phyloP scores from a whole-genome alignment of 129 eudicot species.

The Saussurea involucrata region DNA sequence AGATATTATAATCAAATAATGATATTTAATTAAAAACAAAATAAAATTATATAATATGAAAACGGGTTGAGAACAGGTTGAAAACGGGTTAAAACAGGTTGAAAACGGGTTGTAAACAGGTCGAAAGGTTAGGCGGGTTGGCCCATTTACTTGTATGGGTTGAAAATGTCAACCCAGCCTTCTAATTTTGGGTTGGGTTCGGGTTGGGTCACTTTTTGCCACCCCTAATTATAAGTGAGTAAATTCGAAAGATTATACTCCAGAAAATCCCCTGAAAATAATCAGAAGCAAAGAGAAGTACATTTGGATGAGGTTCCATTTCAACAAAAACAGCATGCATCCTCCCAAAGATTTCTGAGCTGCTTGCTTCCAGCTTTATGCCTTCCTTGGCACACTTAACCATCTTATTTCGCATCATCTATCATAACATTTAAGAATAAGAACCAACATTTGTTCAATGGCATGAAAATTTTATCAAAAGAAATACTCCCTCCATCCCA shows the following conservation, averaged over 20 bases:
- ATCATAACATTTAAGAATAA: background rate
- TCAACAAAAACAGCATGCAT: constrained; percentile 86
- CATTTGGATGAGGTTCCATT: constrained; percentile 71
- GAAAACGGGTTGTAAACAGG: too few relatives aligned
- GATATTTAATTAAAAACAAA: too few relatives aligned
- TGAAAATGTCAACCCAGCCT: too few relatives aligned
- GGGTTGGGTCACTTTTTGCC: too few relatives aligned
- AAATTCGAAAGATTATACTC: background rate
- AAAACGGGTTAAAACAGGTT: too few relatives aligned
- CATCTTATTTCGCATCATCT: constrained; percentile 87
- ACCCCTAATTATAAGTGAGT: background rate
- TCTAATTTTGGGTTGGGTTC: too few relatives aligned
- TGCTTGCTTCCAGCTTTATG: constrained; percentile 60
- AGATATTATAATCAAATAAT: too few relatives aligned
- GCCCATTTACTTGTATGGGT: too few relatives aligned
- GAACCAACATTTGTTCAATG: background rate
- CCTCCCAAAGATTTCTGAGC: constrained; percentile 71
- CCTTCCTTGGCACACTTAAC: constrained; percentile 73
- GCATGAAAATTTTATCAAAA: background rate
- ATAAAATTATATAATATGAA: too few relatives aligned
- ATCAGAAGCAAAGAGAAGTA: constrained; percentile 16
- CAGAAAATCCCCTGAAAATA: background rate
- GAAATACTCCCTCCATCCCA: too few relatives aligned
- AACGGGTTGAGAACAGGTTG: too few relatives aligned
- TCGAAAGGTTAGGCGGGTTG: too few relatives aligned